A percentile compares a stretch with the other conserved stretches of the same genome.
These are phyloP conservation scores for Wickerhamiella australiensis DNA, from an alignment of 805 yeast genomes.

Conservation along the genomic window DNA sequence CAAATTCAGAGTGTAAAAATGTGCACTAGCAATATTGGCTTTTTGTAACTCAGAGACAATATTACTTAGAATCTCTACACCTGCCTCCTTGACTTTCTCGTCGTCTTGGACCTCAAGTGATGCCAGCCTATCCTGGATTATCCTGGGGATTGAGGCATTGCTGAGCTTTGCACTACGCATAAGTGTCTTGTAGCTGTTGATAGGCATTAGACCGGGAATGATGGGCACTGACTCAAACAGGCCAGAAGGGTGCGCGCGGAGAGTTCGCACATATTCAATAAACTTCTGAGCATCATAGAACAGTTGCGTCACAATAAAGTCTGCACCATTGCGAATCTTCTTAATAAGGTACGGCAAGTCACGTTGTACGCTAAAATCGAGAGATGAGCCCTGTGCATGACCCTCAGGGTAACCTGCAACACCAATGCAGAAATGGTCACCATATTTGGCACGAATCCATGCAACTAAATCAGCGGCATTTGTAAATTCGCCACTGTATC, in stretches of 20 bases:
- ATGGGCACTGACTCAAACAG: slow-evolving; percentile 64
- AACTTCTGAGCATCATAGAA: slow-evolving; percentile 81
- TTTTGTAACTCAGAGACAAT: slow-evolving; percentile 63
- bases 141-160: slow-evolving; percentile 64
- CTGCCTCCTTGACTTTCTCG: slow-evolving; percentile 76
- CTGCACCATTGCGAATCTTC: slow-evolving; percentile 89
- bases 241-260: slow-evolving; percentile 50
- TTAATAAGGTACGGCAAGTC: slow-evolving; percentile 75
- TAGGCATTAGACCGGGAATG: slow-evolving; percentile 97
- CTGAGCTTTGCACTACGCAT: slow-evolving; percentile 92
- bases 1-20: slow-evolving; percentile 82
- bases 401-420: slow-evolving; percentile 98
- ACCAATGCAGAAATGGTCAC: slow-evolving; percentile 84
- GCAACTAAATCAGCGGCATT: slow-evolving; percentile 78
- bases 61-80: slow-evolving; percentile 64
- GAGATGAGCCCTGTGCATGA: slow-evolving; percentile 76
- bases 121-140: slow-evolving; percentile 54
- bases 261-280: slow-evolving; percentile 57
- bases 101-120: slow-evolving; percentile 70
- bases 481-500: slow-evolving; percentile 10
- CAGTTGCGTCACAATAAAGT: slow-evolving; percentile 80
- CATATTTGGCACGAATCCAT: slow-evolving; percentile 67
- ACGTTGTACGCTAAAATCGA: slow-evolving; percentile 48
- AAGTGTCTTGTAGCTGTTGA: slow-evolving; percentile 81
- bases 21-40: slow-evolving; percentile 65